Evolutionary conservation across 441 rosid genomes (phyloP), one percentile per base, ranked within the genome.

Genomic region (Gossypium aridum): DNA sequence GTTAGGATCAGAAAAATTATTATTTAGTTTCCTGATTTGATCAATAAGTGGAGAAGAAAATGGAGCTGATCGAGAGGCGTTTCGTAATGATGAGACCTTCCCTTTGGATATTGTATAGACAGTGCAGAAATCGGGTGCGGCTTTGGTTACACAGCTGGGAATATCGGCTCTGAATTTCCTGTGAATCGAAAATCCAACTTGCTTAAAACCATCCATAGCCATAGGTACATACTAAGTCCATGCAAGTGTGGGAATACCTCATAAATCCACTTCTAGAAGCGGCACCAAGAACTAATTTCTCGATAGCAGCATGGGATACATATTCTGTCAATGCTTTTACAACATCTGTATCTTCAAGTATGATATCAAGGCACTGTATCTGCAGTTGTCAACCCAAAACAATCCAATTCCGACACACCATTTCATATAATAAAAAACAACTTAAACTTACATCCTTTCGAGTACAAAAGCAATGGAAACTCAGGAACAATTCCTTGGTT

Each of bases 61-160:
- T 10, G 97, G 94, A 31, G 92, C 87, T 22, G 88, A 55, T 69
- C 96, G 92, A 70, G 89, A 57, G 60, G 98, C 93, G 60, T 87
- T 66, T 22, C 91, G 81, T 6, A 82, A 66, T 0, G 97, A 83
- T 61, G 97, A 87, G 45, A 92, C 53, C 84, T 87, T 96, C 74
- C 94, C 93, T 85, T 93, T 96, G 28, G 90, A 82, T 71, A 93
- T 82, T 57, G 91, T 80, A 72, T 87, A 93, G n/a, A 93, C 96
- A 1, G 83, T 89, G 79, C 99, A 96, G 83, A 96, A 96, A 77
- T 92, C 99, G 7, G 99, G 99, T 70, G 90, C 94, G 19, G 79
- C 84, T 85, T 90, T 96, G 0, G 85, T 81, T 37, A 91, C 90
- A 69, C 74, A 55, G 85, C 84, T 86, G 1, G 97, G 91, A 55